These are phyloP conservation scores for Remersonia thermophila DNA, from an alignment of 2,329 filamentous ascomycete species.

Conservation along the genomic window DNA sequence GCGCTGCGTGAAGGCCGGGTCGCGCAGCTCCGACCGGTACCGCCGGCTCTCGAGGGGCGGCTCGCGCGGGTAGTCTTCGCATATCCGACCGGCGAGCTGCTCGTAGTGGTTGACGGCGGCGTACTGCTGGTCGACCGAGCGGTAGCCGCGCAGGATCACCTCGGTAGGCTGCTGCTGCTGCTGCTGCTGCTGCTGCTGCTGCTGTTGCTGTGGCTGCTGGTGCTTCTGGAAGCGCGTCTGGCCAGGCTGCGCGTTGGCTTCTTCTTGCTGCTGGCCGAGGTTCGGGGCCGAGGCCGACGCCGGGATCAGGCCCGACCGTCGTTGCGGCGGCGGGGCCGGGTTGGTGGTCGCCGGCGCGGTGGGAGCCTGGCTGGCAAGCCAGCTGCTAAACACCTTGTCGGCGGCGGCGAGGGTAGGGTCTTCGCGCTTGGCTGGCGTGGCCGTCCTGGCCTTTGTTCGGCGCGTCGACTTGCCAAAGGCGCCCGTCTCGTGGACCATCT, in stretches of 20 bases:
- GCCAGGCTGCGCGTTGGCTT: constrained; percentile 17
- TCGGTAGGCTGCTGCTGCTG: constrained; percentile 49
- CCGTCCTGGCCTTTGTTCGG: constrained; percentile 49
- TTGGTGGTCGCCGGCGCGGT: constrained; percentile 16
- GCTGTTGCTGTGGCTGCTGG: no score
- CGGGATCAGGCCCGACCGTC: constrained; percentile 15
- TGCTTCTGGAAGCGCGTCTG: constrained; percentile 22
- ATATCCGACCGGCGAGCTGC: constrained; percentile 70
- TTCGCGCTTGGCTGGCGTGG: constrained; percentile 45
- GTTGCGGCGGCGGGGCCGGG: constrained; percentile 11
- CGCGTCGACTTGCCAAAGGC: constrained; percentile 57
- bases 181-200: no score
- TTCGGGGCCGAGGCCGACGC: constrained; percentile 21
- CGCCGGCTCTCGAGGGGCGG: constrained; percentile 59
- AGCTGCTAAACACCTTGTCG: constrained; percentile 49
- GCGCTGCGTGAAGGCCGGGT: constrained; percentile 56
- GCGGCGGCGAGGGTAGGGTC: constrained; percentile 50
- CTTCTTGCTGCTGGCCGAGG: constrained; percentile 24
- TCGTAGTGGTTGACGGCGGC: constrained; percentile 84
- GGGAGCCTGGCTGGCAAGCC: constrained; percentile 37
- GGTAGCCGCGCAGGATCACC: constrained; percentile 75
- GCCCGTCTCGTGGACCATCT: constrained; percentile 46
- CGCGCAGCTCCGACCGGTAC: constrained; percentile 63
- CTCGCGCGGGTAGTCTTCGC: constrained; percentile 84
- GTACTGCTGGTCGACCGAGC: constrained; percentile 55